A percentile compares a stretch with the other conserved stretches of the same genome.
These are phyloP conservation scores for Tolypocladium ophioglossoides DNA, from an alignment of 2,329 filamentous ascomycete species.

Conservation along the genomic window DNA sequence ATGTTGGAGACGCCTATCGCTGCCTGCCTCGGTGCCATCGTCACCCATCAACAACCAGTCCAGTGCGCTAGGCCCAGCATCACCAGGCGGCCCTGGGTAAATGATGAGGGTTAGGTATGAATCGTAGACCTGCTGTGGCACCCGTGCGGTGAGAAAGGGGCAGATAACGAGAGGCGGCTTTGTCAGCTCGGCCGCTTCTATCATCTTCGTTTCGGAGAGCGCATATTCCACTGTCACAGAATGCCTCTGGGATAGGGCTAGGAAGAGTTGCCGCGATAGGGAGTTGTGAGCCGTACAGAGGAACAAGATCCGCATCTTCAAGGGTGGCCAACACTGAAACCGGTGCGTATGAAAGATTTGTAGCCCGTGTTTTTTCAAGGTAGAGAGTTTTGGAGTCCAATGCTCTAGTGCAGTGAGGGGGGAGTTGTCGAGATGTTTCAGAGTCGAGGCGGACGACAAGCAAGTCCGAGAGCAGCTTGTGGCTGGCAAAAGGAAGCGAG, in stretches of 20 bases:
- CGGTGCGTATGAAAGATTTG: no score
- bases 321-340: no score
- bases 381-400: no score
- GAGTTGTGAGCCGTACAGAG: constrained; percentile 35
- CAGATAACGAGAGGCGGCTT: constrained; percentile 29
- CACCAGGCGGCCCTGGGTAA: constrained; percentile 29
- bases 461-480: no score
- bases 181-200: constrained; percentile 24
- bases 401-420: no score
- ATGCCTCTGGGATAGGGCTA: constrained; percentile 23
- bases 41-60: constrained; percentile 33
- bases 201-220: constrained; percentile 20
- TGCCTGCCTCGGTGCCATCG: constrained; percentile 22
- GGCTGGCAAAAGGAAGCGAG: no score
- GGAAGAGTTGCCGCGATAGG: constrained; percentile 27
- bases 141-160: constrained; percentile 27
- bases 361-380: no score
- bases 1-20: constrained; percentile 16
- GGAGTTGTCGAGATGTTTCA: no score
- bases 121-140: constrained; percentile 25
- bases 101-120: constrained; percentile 27
- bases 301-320: constrained; percentile 27
- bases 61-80: constrained; percentile 28
- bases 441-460: no score
- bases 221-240: constrained; percentile 29